Percentiles rank a stretch among this genome's conserved stretches.
Conservation (phyloP, 257 asterid genomes). For the Pogostemon cablin region DNA sequence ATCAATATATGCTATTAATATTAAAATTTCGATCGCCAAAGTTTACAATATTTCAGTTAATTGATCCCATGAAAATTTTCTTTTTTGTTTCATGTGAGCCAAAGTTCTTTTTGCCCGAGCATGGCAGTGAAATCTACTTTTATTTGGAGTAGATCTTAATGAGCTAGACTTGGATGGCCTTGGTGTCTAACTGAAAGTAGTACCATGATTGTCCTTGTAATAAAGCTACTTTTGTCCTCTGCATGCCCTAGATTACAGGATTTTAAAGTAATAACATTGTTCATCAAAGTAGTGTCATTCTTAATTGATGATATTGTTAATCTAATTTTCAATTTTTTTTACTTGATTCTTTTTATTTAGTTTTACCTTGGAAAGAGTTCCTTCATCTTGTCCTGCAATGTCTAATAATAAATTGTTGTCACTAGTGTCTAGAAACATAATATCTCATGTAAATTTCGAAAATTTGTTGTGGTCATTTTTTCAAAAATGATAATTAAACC, state of each 20-base stretch:
- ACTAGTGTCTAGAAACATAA: not conserved
- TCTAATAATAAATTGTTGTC: not conserved
- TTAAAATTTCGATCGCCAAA: not conserved
- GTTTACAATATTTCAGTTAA: slow-evolving; percentile 22
- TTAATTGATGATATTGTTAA: slow-evolving; percentile 11
- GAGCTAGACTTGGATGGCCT: slow-evolving; percentile 12
- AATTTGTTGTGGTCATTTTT: slow-evolving; percentile 16
- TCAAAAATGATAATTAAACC: slow-evolving; percentile 6
- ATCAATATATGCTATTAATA: slow-evolving; percentile 14
- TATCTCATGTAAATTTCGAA: not conserved
- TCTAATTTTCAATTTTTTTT: slow-evolving; percentile 18
- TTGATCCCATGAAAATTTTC: slow-evolving; percentile 1
- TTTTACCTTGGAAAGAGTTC: not conserved
- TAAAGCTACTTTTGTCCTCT: slow-evolving; percentile 14
- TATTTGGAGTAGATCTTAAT: slow-evolving; percentile 13
- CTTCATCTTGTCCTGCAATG: not conserved
- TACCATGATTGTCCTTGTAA: slow-evolving; percentile 8
- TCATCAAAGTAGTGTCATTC: slow-evolving; percentile 2
- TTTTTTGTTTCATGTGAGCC: slow-evolving; percentile 13
- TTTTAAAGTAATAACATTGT: not conserved
- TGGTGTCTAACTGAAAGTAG: not conserved
- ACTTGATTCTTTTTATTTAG: not conserved
- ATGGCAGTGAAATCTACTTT: slow-evolving; percentile 9
- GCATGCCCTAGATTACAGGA: slow-evolving; percentile 14
- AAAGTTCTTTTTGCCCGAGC: slow-evolving; percentile 6